These are phyloP conservation scores for Lachancea mirantina DNA, from an alignment of 805 yeast genomes.

Conservation along the genomic window DNA sequence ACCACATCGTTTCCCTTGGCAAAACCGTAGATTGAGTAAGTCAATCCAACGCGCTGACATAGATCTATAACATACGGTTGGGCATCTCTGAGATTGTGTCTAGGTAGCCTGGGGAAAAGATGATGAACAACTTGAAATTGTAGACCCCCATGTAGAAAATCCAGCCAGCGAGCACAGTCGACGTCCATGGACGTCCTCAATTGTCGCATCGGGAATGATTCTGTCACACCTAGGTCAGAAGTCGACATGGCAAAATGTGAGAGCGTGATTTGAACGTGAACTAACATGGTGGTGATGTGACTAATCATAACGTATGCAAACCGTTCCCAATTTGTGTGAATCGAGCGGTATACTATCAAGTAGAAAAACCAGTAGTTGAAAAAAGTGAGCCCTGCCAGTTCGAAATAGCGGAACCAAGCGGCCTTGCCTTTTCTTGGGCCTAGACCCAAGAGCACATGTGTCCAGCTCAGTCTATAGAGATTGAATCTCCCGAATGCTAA, in stretches of 20 bases:
- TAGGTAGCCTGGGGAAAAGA: constrained; percentile 79
- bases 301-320: constrained; percentile 60
- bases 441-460: constrained; percentile 59
- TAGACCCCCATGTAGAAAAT: constrained; percentile 84
- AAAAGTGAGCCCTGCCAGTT: constrained; percentile 57
- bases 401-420: constrained; percentile 80
- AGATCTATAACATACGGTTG: constrained; percentile 69
- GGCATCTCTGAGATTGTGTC: constrained; percentile 74
- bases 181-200: constrained; percentile 92
- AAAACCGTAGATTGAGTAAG: constrained; percentile 80
- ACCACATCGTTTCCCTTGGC: constrained; percentile 69
- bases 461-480: constrained; percentile 75
- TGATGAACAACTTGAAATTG: constrained; percentile 92
- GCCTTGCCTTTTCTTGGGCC: constrained; percentile 81
- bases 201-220: constrained; percentile 73
- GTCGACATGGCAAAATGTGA: constrained; percentile 94
- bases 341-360: constrained; percentile 41
- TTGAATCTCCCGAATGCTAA: constrained; percentile 81
- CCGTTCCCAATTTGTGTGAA: constrained; percentile 49
- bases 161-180: constrained; percentile 89
- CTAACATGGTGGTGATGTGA: constrained; percentile 78
- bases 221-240: constrained; percentile 72
- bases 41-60: constrained; percentile 68
- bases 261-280: constrained; percentile 87
- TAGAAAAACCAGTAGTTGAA: constrained; percentile 83